Evolutionary conservation across 345 rosid species (phyloP).

Genomic region (Citrus mangshanensis): DNA sequence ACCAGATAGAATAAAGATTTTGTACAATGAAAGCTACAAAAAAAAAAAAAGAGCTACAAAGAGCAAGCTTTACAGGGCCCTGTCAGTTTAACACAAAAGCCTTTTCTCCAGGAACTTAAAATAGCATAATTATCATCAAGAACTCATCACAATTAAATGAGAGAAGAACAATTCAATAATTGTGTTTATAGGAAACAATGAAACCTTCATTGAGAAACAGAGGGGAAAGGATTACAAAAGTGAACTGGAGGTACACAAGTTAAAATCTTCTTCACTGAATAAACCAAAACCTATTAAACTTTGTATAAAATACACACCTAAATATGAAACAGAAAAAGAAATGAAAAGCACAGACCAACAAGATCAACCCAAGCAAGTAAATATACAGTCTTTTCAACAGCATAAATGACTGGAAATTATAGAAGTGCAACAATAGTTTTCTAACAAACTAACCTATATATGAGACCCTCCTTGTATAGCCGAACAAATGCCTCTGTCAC

Average conservation of each 20-base stretch:
- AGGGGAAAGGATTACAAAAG: not conserved
- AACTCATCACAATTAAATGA: not conserved
- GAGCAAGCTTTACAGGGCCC: not conserved
- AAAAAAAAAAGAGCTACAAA: not conserved
- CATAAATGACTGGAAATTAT: not conserved
- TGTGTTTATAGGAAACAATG: not conserved
- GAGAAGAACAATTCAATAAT: not conserved
- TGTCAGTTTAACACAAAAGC: not conserved
- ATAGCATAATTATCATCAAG: not conserved
- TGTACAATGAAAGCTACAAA: not conserved
- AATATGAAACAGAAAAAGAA: not conserved
- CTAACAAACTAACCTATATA: conserved; percentile 59
- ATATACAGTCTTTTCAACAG: not conserved
- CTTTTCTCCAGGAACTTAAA: not conserved
- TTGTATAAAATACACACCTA: not conserved
- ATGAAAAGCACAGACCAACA: no score
- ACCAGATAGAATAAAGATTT: not conserved
- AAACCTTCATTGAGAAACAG: not conserved
- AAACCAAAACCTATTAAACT: not conserved
- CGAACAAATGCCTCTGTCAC: conserved; percentile 81
- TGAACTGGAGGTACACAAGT: not conserved
- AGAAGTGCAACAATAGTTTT: not conserved
- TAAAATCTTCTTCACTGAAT: not conserved
- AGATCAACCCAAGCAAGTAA: no score
- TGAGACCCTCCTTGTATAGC: conserved; percentile 71